These are phyloP conservation scores for Puccinellia tenuiflora DNA, from an alignment of 176 grass and related monocot species.

Conservation along the genomic window DNA sequence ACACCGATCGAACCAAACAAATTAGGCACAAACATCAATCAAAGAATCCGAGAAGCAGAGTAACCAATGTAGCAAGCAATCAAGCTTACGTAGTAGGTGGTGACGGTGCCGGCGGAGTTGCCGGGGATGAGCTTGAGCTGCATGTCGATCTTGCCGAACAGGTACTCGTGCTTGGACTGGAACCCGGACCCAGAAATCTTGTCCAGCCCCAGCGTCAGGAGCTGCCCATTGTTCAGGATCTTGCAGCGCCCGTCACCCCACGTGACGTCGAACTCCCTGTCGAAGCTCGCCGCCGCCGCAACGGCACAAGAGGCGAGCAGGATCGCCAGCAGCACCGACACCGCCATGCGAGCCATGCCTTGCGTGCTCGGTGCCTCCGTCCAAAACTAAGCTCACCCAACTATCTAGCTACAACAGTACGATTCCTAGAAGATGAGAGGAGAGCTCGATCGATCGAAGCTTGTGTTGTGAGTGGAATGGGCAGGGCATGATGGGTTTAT, in stretches of 20 bases:
- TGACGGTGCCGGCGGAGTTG: constrained; percentile 89
- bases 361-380: no score
- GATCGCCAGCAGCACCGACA: background rate
- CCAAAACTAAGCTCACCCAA: background rate
- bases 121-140: constrained; percentile 72
- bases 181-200: constrained; percentile 63
- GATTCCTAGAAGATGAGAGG: background rate
- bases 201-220: constrained; percentile 62
- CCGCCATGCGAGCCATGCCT: no score
- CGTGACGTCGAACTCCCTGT: constrained; percentile 70
- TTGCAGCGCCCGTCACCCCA: constrained; percentile 80
- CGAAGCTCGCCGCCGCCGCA: constrained; percentile 37
- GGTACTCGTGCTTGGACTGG: constrained; percentile 81
- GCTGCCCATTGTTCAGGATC: constrained; percentile 46
- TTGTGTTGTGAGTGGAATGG: constrained; percentile 8
- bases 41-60: background rate
- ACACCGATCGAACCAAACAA: no score
- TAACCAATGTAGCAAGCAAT: background rate
- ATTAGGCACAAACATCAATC: background rate
- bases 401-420: no score
- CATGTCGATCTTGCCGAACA: constrained; percentile 97
- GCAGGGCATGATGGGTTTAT: constrained; percentile 37
- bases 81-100: constrained; percentile 56
- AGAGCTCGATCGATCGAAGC: background rate
- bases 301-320: constrained; percentile 10